Percentiles rank a stretch among this genome's conserved stretches.
These are phyloP conservation scores for Melaleuca quinquenervia DNA, from an alignment of 345 rosid species.

Conservation along the genomic window DNA sequence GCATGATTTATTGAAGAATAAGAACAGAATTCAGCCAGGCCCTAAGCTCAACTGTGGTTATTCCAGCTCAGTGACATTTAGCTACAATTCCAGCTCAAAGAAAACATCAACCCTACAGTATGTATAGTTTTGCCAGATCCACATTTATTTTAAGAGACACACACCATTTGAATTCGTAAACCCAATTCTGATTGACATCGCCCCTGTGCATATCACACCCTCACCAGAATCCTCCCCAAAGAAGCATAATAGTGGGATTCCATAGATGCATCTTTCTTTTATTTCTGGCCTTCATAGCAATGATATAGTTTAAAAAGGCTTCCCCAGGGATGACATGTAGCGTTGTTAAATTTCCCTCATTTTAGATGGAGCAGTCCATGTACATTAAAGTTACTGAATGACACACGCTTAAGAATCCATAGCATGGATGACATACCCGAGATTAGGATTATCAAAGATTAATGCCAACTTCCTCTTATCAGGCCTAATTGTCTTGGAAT, in stretches of 20 bases:
- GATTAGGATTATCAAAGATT: conserved; percentile 81
- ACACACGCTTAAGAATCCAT: background rate
- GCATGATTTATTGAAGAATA: background rate
- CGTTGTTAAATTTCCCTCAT: background rate
- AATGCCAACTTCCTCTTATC: conserved; percentile 94
- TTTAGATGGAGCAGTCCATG: background rate
- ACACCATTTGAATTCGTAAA: background rate
- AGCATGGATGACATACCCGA: conserved; percentile 46
- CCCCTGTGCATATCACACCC: background rate
- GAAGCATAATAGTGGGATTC: background rate
- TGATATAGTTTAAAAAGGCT: background rate
- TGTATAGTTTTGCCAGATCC: background rate
- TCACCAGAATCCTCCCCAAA: background rate
- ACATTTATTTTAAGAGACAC: background rate
- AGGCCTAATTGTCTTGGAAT: conserved; percentile 88
- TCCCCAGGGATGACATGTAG: background rate
- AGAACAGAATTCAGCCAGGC: background rate
- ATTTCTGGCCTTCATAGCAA: background rate
- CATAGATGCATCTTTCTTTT: background rate
- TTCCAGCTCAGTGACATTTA: background rate
- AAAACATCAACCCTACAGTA: background rate
- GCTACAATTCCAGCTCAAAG: background rate
- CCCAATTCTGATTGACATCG: background rate
- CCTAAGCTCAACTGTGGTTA: background rate
- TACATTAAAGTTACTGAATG: background rate